Evolutionary conservation across 2,329 filamentous ascomycete genomes (phyloP).

Genomic region (Aspergillus hiratsukae): DNA sequence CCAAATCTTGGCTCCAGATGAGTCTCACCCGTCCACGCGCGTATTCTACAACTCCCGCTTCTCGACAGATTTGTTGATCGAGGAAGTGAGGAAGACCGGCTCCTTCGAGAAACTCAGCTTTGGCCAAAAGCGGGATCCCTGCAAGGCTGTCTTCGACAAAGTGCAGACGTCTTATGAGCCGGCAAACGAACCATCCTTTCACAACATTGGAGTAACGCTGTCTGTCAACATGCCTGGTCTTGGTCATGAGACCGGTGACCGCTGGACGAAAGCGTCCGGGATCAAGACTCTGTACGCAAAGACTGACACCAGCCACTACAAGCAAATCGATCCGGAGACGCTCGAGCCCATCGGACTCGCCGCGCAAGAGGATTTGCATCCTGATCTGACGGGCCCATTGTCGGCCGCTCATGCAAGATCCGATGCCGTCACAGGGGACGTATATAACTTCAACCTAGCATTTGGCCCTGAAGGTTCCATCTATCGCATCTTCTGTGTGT

Average conservation of each 20-base stretch:
- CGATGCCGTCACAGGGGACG: slow-evolving; percentile 67
- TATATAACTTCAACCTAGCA: slow-evolving; percentile 78
- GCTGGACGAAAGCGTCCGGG: slow-evolving; percentile 28
- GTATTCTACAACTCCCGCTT: slow-evolving; percentile 69
- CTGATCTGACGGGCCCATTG: slow-evolving; percentile 61
- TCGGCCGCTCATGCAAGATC: slow-evolving; percentile 68
- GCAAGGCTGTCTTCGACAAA: slow-evolving; percentile 68
- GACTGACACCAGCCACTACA: slow-evolving; percentile 54
- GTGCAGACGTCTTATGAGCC: slow-evolving; percentile 33
- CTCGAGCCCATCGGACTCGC: slow-evolving; percentile 67
- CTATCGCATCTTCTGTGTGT: slow-evolving; percentile 67
- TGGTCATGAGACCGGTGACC: slow-evolving; percentile 19
- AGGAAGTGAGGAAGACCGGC: slow-evolving; percentile 58
- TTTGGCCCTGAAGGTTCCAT: slow-evolving; percentile 49
- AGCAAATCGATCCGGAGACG: slow-evolving; percentile 64
- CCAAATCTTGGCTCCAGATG: slow-evolving; percentile 52
- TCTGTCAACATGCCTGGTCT: slow-evolving; percentile 61
- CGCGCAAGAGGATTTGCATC: slow-evolving; percentile 59
- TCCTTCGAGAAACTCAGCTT: slow-evolving; percentile 58
- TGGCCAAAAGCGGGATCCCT: slow-evolving; percentile 68
- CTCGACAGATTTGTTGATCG: slow-evolving; percentile 60
- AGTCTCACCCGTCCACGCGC: slow-evolving; percentile 28
- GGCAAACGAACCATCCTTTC: slow-evolving; percentile 54
- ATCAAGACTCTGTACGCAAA: slow-evolving; percentile 55
- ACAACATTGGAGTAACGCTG: slow-evolving; percentile 64